Base-by-base conservation (phyloP, 2,329 filamentous ascomycete species). In the Chaetomiaceae sp. region DNA sequence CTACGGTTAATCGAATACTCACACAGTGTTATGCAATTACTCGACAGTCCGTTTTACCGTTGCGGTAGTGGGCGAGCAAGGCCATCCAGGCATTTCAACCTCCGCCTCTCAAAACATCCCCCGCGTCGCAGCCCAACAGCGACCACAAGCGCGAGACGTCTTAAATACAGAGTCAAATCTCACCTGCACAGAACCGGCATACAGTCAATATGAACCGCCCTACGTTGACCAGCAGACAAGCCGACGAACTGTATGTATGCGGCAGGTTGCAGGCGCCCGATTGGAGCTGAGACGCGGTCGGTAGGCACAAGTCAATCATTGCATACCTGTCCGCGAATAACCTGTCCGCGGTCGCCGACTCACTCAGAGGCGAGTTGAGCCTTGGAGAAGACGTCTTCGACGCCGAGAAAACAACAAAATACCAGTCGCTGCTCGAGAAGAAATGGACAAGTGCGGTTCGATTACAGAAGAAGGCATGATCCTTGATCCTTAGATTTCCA, bases 361-460 rank as follows among this genome's bases (percentile, higher is more conserved):
- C 86, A 19, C 75, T 96, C 50, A 82, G 89, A 55, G 77, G 86
- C 63, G 91, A 96, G 68, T 72, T 87, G 20, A 77, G 78, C 49
- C 78, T 96, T 5, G 79, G 82, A 48, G 81, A 86, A 59, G 71
- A 79, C 41, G 70, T 71, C 45, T 91, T 95, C 62, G 89, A 95
- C 65, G 76, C 87, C 56, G 79, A 80, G 23, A 95, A 88, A 19
- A 78, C 85, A 46, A 95, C 95, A 75, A 96, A 95, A 71, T 97
- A 96, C 72, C 89, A 96, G 70, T 87, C 87, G 2, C 71, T 97
- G 31, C 72, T 97, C 58, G 92, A 96, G 77, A 96, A 96, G 79
- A 97, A 97, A 76, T 97, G 92, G 92, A 96, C 91, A n/a, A 92
- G 89, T 62, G 86, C 96, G 23, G 89, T 96, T 63, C 81, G 92